A percentile compares a stretch with the other conserved stretches of the same genome.
These are phyloP conservation scores for Fagus sylvatica DNA, from an alignment of 306 rosid genomes.

Conservation along the genomic window DNA sequence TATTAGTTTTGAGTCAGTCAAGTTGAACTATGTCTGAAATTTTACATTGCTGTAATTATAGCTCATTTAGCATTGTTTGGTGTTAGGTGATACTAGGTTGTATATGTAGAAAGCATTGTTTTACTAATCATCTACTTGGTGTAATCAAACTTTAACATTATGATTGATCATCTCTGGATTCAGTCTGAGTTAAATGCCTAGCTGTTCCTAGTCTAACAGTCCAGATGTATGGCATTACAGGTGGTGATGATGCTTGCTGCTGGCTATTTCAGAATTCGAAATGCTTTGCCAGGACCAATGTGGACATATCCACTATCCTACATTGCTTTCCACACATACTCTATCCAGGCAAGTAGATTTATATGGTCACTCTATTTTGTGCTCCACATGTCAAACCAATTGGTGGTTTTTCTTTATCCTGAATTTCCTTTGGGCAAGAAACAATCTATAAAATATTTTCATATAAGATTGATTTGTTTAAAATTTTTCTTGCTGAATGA, in stretches of 20 bases:
- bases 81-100: not conserved
- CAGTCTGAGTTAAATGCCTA: not conserved
- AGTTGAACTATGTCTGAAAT: not conserved
- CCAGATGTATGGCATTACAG: conserved; percentile 45
- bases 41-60: not conserved
- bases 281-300: conserved; percentile 70
- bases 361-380: not conserved
- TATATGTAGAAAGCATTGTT: not conserved
- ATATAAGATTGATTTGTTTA: not conserved
- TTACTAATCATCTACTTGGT: not conserved
- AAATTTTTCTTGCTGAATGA: not conserved
- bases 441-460: not conserved
- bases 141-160: not conserved
- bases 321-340: conserved; percentile 82
- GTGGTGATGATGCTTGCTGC: conserved; percentile 96
- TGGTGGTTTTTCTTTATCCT: not conserved
- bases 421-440: not conserved
- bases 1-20: not conserved
- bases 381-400: not conserved
- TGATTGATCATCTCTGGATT: not conserved
- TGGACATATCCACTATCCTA: conserved; percentile 94
- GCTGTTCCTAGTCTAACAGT: conserved; percentile 20
- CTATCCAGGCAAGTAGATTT: conserved; percentile 76
- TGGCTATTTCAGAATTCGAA: conserved; percentile 90
- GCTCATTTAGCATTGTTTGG: not conserved